phyloP scores from a whole-genome alignment of 805 yeast genomes.

The Pichia sporocuriosa region DNA sequence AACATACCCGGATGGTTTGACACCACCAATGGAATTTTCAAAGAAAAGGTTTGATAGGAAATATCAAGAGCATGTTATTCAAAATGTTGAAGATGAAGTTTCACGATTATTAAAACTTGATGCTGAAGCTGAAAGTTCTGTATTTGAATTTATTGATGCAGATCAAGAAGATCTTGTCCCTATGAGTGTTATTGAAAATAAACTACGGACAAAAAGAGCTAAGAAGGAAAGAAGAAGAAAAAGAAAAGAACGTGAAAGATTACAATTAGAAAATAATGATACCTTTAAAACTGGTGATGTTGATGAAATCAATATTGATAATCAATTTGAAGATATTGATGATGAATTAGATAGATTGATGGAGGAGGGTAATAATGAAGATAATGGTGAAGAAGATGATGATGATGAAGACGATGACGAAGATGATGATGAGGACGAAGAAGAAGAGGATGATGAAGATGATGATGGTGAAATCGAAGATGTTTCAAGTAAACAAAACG shows the following conservation, averaged over 20 bases:
- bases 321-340: slow-evolving; percentile 27
- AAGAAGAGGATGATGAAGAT: slow-evolving; percentile 25
- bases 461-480: slow-evolving; percentile 39
- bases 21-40: slow-evolving; percentile 72
- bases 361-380: slow-evolving; percentile 32
- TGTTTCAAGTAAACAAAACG: slow-evolving; percentile 38
- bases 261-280: slow-evolving; percentile 1
- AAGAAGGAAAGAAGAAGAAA: slow-evolving; percentile 21
- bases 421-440: slow-evolving; percentile 41
- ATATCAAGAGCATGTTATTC: slow-evolving; percentile 62
- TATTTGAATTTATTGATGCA: slow-evolving; percentile 63
- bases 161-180: slow-evolving; percentile 22
- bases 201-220: slow-evolving; percentile 16
- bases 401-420: slow-evolving; percentile 38
- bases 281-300: slow-evolving; percentile 17
- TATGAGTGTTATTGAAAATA: slow-evolving; percentile 30
- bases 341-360: slow-evolving; percentile 18
- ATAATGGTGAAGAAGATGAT: slow-evolving; percentile 28
- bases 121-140: slow-evolving; percentile 74
- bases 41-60: slow-evolving; percentile 67
- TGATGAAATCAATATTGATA: slow-evolving; percentile 31
- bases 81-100: slow-evolving; percentile 71
- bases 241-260: slow-evolving; percentile 10
- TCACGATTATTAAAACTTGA: slow-evolving; percentile 70
- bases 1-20: slow-evolving; percentile 66